Conservation (phyloP, 768 basidiomycete genomes). For the Kwoniella europaea region DNA sequence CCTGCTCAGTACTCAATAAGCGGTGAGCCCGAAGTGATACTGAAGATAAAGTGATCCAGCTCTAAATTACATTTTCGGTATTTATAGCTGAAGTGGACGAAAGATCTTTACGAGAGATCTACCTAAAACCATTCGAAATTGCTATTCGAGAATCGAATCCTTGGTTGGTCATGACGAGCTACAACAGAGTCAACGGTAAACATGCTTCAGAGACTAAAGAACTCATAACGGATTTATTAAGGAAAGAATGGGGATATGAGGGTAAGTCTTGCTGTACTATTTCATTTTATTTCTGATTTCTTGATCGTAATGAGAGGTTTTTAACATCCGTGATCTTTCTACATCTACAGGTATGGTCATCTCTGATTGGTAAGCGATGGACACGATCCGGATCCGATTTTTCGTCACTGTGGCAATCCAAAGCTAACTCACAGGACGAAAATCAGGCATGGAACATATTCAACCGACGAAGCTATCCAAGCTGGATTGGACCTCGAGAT, state of each 20-base stretch:
- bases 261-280: conserved; percentile 49
- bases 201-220: conserved; percentile 66
- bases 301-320: too few relatives aligned
- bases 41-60: neutral
- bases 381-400: too few relatives aligned
- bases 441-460: conserved; percentile 61
- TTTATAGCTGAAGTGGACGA: conserved; percentile 58
- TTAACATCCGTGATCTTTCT: too few relatives aligned
- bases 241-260: conserved; percentile 70
- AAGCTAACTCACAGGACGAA: too few relatives aligned
- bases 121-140: conserved; percentile 64
- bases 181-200: conserved; percentile 67
- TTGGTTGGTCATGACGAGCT: conserved; percentile 62
- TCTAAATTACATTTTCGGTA: conserved; percentile 34
- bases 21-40: conserved; percentile 38
- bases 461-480: conserved; percentile 62
- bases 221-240: conserved; percentile 65
- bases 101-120: conserved; percentile 73
- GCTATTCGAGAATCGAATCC: conserved; percentile 64
- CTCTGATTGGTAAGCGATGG: conserved; percentile 4
- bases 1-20: conserved; percentile 7
- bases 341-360: conserved; percentile 9
- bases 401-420: too few relatives aligned
- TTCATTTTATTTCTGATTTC: too few relatives aligned
- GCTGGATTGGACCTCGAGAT: conserved; percentile 66